These are phyloP conservation scores for Urochloa ruziziensis DNA, from an alignment of 176 grass and related monocot species.

Conservation along the genomic window DNA sequence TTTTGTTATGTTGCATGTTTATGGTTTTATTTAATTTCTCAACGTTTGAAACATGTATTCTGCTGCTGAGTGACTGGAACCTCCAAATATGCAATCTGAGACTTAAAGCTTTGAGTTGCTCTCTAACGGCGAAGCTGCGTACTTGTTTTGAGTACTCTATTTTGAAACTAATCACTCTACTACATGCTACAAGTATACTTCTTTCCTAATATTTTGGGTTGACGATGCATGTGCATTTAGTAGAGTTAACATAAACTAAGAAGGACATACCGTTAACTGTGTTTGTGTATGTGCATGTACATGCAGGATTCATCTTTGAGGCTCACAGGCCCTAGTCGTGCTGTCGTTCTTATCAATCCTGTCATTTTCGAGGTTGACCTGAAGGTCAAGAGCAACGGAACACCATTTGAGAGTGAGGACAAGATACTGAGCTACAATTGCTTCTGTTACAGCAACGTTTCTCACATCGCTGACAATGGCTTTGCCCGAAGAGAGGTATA, in stretches of 20 bases:
- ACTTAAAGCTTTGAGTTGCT: no score
- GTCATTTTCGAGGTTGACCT: not conserved
- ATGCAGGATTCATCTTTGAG: not conserved
- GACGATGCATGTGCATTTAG: not conserved
- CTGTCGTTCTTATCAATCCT: not conserved
- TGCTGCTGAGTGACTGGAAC: not conserved
- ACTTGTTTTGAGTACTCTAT: not conserved
- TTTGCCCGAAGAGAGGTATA: not conserved
- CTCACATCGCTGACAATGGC: not conserved
- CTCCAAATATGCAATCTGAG: not conserved
- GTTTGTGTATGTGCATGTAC: not conserved
- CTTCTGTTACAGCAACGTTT: not conserved
- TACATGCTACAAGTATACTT: not conserved
- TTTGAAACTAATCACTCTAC: not conserved
- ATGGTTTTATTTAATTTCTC: not conserved
- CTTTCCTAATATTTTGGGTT: not conserved
- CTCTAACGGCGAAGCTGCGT: no score
- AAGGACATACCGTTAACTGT: not conserved
- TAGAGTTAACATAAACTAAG: not conserved
- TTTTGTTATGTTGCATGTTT: not conserved
- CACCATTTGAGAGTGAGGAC: not conserved
- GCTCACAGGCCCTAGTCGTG: conserved; percentile 1
- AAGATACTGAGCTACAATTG: not conserved
- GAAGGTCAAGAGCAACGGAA: not conserved
- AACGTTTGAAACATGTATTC: not conserved